Evolutionary conservation across 1,284 basidiomycete species (phyloP).

Genomic region (Phellopilus nigrolimitatus): DNA sequence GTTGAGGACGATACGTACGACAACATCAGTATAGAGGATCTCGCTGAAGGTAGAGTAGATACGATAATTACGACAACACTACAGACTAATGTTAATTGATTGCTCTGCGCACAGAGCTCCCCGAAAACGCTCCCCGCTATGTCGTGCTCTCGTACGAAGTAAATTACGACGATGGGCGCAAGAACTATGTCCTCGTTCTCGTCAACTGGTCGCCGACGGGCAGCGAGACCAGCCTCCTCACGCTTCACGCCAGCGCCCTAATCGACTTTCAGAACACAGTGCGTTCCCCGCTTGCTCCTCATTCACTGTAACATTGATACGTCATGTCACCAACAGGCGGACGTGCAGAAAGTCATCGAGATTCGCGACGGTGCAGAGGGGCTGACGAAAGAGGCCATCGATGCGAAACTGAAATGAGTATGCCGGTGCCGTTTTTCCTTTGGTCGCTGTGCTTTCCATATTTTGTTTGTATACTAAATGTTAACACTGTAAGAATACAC

Average conservation of each 20-base stretch:
- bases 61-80: too few species aligned
- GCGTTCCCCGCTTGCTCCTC: conserved; percentile 26
- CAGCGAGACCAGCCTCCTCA: conserved; percentile 72
- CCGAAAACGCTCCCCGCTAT: conserved; percentile 86
- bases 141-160: conserved; percentile 83
- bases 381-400: conserved; percentile 67
- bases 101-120: conserved; percentile 59
- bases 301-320: conserved; percentile 24
- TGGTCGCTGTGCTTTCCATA: not conserved
- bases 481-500: conserved; percentile 14
- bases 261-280: conserved; percentile 76
- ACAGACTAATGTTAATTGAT: not conserved
- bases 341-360: conserved; percentile 74
- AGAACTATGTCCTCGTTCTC: conserved; percentile 78
- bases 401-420: conserved; percentile 45
- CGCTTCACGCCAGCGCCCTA: conserved; percentile 79
- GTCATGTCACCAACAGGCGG: conserved; percentile 44
- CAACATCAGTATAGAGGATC: conserved; percentile 72
- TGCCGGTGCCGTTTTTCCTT: not conserved
- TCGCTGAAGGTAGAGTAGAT: conserved; percentile 68
- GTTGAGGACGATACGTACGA: conserved; percentile 79
- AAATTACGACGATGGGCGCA: conserved; percentile 78
- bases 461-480: conserved; percentile 7
- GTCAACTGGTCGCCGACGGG: conserved; percentile 82
- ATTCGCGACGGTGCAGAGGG: conserved; percentile 76